A percentile compares a stretch with the other conserved stretches of the same genome.
These are phyloP conservation scores for Cytospora chrysosperma DNA, from an alignment of 2,329 filamentous ascomycete genomes.

Conservation along the genomic window DNA sequence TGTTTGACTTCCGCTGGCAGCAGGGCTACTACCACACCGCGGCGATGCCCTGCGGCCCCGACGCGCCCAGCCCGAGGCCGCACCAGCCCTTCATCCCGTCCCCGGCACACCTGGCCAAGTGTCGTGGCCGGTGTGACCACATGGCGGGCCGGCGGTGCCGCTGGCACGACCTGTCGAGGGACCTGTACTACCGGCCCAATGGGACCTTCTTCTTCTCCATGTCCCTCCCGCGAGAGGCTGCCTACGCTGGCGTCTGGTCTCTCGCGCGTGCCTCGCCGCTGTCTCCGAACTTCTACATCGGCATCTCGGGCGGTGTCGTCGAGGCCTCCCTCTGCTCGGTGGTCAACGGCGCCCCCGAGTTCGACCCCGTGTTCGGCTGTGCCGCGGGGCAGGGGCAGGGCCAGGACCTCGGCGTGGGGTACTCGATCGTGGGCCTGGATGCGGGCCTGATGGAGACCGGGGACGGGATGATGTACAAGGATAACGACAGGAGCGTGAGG, in stretches of 20 bases:
- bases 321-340: slow-evolving; percentile 39
- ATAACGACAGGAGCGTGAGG: slow-evolving; percentile 25
- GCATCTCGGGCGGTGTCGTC: slow-evolving; percentile 47
- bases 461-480: slow-evolving; percentile 27
- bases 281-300: slow-evolving; percentile 49
- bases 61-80: slow-evolving; percentile 38
- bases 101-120: slow-evolving; percentile 10
- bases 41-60: slow-evolving; percentile 44
- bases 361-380: slow-evolving; percentile 24
- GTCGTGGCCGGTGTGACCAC: slow-evolving; percentile 37
- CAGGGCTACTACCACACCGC: slow-evolving; percentile 49
- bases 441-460: slow-evolving; percentile 32
- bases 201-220: slow-evolving; percentile 45
- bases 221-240: slow-evolving; percentile 27
- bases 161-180: slow-evolving; percentile 48
- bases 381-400: background rate
- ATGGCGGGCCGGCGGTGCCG: slow-evolving; percentile 37
- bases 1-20: slow-evolving; percentile 55
- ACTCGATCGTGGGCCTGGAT: slow-evolving; percentile 24
- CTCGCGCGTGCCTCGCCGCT: slow-evolving; percentile 47
- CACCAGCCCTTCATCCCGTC: slow-evolving; percentile 32
- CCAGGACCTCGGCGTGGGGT: slow-evolving; percentile 22
- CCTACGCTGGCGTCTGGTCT: slow-evolving; percentile 41
- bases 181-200: slow-evolving; percentile 49
- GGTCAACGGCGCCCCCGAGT: background rate